Conservation (phyloP, 164 flowering plant species). For the Taxillus chinensis region DNA sequence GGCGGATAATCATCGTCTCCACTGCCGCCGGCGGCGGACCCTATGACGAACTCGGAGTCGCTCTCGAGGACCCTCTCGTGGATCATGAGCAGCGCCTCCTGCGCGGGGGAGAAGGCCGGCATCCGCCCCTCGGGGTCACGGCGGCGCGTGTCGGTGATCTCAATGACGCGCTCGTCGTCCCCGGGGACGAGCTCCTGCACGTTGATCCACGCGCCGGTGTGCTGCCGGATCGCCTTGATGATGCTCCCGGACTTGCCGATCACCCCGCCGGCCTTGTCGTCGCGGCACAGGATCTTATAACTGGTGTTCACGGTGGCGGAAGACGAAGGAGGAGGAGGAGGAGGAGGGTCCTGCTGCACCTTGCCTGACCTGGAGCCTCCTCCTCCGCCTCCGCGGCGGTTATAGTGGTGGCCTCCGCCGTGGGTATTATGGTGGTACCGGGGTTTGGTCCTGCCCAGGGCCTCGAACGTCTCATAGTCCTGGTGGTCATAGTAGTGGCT, state of each 20-base stretch:
- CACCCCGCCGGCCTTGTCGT: conserved; percentile 74
- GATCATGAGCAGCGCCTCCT: conserved; percentile 76
- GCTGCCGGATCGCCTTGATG: conserved; percentile 81
- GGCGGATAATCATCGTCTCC: no score
- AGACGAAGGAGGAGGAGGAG: background rate
- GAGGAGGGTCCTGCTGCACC: conserved; percentile 22
- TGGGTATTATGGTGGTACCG: conserved; percentile 18
- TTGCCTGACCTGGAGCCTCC: conserved; percentile 17
- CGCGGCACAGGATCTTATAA: conserved; percentile 84
- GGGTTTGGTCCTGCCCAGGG: conserved; percentile 39
- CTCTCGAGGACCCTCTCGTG: conserved; percentile 89
- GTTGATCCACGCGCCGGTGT: conserved; percentile 96
- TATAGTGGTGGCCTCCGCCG: background rate
- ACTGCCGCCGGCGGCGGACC: background rate
- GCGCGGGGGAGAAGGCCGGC: conserved; percentile 76
- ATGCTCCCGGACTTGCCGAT: conserved; percentile 90
- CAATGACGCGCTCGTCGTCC: conserved; percentile 89
- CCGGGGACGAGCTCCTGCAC: conserved; percentile 78
- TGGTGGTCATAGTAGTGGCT: conserved; percentile 76
- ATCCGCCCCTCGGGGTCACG: conserved; percentile 78
- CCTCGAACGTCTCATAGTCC: conserved; percentile 50
- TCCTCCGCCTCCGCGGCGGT: conserved; percentile 13
- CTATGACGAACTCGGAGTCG: conserved; percentile 23
- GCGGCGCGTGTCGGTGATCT: conserved; percentile 73
- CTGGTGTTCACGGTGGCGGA: conserved; percentile 40